A percentile compares a stretch with the other conserved stretches of the same genome.
Evolutionary conservation across 305 asterid genomes (phyloP).

Genomic region (Fraxinus xanthoxyloides): DNA sequence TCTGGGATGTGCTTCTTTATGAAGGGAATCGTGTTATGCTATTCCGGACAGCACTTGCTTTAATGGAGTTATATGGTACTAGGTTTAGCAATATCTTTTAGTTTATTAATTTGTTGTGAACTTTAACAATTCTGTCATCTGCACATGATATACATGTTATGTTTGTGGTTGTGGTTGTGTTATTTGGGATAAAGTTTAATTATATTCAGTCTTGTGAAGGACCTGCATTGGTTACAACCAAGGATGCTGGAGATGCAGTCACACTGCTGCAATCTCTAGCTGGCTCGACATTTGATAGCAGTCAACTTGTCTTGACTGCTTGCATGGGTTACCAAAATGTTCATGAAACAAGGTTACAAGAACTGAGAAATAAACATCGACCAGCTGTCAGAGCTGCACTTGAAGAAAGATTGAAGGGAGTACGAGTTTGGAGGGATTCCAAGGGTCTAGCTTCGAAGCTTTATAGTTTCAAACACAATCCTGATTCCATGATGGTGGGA

Average conservation of each 20-base stretch:
- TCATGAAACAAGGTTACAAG: conserved; percentile 64
- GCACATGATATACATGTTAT: background rate
- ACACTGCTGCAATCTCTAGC: conserved; percentile 92
- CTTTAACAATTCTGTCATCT: background rate
- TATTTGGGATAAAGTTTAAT: conserved; percentile 26
- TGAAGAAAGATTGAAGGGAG: conserved; percentile 79
- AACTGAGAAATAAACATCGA: conserved; percentile 79
- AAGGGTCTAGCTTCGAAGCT: conserved; percentile 77
- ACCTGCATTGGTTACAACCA: conserved; percentile 94
- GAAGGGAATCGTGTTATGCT: conserved; percentile 98
- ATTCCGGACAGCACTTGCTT: conserved; percentile 87
- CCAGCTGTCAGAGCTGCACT: conserved; percentile 73
- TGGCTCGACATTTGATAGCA: conserved; percentile 98
- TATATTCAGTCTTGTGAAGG: conserved; percentile 57
- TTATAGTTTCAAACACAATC: conserved; percentile 59
- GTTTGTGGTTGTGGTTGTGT: no score
- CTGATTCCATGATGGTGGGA: conserved; percentile 40
- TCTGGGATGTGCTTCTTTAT: conserved; percentile 96
- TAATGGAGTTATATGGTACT: conserved; percentile 91
- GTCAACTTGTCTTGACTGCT: conserved; percentile 96
- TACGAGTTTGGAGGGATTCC: conserved; percentile 60
- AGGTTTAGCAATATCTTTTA: conserved; percentile 25
- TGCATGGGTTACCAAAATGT: conserved; percentile 96
- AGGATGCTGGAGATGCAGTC: conserved; percentile 99
- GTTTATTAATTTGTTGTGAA: background rate